These are phyloP conservation scores for Cutaneotrichosporon sp. DNA, from an alignment of 1,284 basidiomycete species.

Conservation along the genomic window DNA sequence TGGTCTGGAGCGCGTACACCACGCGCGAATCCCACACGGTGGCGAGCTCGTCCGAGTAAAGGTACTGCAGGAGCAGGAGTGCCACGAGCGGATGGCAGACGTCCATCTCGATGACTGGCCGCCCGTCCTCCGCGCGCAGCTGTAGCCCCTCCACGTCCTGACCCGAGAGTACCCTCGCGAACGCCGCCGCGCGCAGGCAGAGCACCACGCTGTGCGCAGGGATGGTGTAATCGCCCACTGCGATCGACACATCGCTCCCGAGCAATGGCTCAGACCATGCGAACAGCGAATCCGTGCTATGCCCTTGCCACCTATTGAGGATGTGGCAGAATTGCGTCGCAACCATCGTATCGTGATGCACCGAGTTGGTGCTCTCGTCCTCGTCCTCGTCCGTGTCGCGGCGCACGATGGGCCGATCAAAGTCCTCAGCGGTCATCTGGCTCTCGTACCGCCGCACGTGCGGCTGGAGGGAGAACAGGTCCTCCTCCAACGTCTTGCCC, in stretches of 20 bases:
- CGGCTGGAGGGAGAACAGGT: constrained; percentile 68
- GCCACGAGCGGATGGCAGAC: constrained; percentile 59
- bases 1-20: constrained; percentile 57
- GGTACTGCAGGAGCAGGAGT: constrained; percentile 77
- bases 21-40: constrained; percentile 85
- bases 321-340: constrained; percentile 49
- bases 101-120: constrained; percentile 20
- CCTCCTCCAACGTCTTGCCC: constrained; percentile 67
- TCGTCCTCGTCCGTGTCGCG: constrained; percentile 44
- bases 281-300: constrained; percentile 43
- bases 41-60: constrained; percentile 83
- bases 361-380: constrained; percentile 49
- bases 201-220: constrained; percentile 49
- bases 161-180: constrained; percentile 31
- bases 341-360: constrained; percentile 47
- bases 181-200: constrained; percentile 34
- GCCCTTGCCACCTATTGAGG: constrained; percentile 42
- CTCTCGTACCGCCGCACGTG: constrained; percentile 52
- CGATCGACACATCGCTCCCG: constrained; percentile 45
- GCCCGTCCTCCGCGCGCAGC: background rate
- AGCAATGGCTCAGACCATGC: constrained; percentile 47
- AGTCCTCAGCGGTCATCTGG: constrained; percentile 49
- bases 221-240: constrained; percentile 40
- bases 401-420: constrained; percentile 27
- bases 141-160: constrained; percentile 17